A percentile compares a stretch with the other conserved stretches of the same genome.
phyloP scores from a whole-genome alignment of 164 flowering plant genomes.

The Amborella trichopoda region DNA sequence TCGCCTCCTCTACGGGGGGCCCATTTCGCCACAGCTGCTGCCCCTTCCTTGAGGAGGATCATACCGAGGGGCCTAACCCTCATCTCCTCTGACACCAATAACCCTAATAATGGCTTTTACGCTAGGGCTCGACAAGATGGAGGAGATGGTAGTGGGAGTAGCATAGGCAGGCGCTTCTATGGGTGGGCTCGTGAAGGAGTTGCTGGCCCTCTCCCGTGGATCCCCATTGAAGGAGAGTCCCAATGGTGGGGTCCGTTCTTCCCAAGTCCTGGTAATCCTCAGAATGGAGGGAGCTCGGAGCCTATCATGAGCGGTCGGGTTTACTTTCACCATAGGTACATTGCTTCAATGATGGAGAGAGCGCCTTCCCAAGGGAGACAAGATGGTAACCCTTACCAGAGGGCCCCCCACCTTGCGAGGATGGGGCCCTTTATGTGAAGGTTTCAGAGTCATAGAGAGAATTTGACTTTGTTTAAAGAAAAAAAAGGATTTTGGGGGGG shows the following conservation, averaged over 20 bases:
- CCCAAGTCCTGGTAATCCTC: conserved; percentile 7
- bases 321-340: conserved; percentile 4
- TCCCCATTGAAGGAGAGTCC: conserved; percentile 7
- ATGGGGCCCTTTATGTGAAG: conserved; percentile 11
- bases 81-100: conserved; percentile 3
- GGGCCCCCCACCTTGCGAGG: conserved; percentile 4
- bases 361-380: conserved; percentile 5
- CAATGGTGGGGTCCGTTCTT: conserved; percentile 9
- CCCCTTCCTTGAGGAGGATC: conserved; percentile 4
- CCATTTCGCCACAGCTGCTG: conserved; percentile 5
- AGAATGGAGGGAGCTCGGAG: conserved; percentile 5
- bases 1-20: conserved; percentile 5
- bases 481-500: no score
- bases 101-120: conserved; percentile 5
- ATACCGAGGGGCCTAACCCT: conserved; percentile 6
- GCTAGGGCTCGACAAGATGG: conserved; percentile 6
- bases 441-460: no score
- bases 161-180: conserved; percentile 5
- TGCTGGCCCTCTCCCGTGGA: conserved; percentile 11
- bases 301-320: conserved; percentile 4
- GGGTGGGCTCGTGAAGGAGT: conserved; percentile 10
- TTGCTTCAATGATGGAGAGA: conserved; percentile 1
- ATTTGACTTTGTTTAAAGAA: no score
- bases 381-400: conserved; percentile 6
- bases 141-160: no score